Base-by-base conservation (phyloP, 176 grass and related monocot genomes). In the Cocos nucifera region DNA sequence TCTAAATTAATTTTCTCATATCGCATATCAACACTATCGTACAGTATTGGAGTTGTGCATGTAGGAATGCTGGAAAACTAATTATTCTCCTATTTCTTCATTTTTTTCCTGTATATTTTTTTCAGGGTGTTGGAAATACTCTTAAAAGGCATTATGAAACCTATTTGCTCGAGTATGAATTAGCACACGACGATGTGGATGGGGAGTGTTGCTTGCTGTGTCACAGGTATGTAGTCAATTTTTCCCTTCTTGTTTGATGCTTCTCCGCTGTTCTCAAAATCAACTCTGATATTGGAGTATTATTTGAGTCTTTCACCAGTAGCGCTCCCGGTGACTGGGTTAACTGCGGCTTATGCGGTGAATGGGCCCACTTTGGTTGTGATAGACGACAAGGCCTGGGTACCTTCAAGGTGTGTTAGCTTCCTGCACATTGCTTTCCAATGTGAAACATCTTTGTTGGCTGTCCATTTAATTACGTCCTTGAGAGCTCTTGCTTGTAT, bases 361-460 rank as follows among this genome's bases (percentile, higher is more conserved):
- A 98, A 84, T 98, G 93, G 93, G 93, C 93, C 6, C 93, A 98
- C 52, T 98, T 98, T 64, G 93, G 93, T 70, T 98, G 93, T 15
- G 93, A 98, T 28, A 81, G 93, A 80, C 72, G 93, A 26, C 93
- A 85, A 66, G 93, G 93, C 10, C 73, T 98, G 0, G 93, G 84
- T 49, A 82, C 87, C 73, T 98, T 98, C 57, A 98, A 98, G 93
- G 93, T 98, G 62, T 21, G 44, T 54, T 29, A 48, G 35, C 8
- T 39, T 18, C 9, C 64, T 15, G 15, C 22, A 6, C 5, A 23
- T 16, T 59, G 15, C 14, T 26, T 59, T 17, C 15, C 57, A 59
- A 27, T 23, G 0, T 59, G 5, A 26, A 3, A 16, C 24, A 59
- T 16, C 5, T 28, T 16, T 15, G 17, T 16, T 5, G 17, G 1